Conservation (phyloP, 176 grass and related monocot genomes). For the Eremochloa ophiuroides region DNA sequence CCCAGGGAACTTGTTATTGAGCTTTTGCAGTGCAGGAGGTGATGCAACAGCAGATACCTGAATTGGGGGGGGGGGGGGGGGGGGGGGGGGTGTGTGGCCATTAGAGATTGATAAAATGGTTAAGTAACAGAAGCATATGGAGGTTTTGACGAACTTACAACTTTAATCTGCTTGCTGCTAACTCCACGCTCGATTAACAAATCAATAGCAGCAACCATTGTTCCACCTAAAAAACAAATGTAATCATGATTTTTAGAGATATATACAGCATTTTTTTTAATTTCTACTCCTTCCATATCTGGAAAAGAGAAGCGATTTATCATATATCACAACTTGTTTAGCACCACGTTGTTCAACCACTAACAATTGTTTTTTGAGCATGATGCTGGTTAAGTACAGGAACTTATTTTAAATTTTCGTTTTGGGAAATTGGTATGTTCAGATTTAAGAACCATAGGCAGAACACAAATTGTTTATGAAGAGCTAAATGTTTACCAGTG, state of each 20-base stretch:
- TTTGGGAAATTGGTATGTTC: background rate
- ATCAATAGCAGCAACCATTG: slow-evolving; percentile 84
- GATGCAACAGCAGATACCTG: slow-evolving; percentile 94
- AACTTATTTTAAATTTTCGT: background rate
- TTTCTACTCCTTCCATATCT: background rate
- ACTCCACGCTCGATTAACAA: slow-evolving; percentile 84
- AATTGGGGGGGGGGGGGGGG: background rate
- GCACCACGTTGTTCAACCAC: background rate
- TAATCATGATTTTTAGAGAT: background rate
- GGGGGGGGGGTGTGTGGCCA: too few species aligned
- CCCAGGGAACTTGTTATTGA: slow-evolving; percentile 85
- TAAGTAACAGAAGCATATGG: background rate
- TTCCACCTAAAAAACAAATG: slow-evolving; percentile 74
- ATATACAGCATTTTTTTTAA: slow-evolving; percentile 4
- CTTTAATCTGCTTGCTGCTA: slow-evolving; percentile 83
- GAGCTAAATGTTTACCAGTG: slow-evolving; percentile 52
- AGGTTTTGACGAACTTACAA: slow-evolving; percentile 51
- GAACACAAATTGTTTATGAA: slow-evolving; percentile 9
- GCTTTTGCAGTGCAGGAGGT: slow-evolving; percentile 86
- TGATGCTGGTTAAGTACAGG: slow-evolving; percentile 1
- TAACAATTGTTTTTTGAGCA: slow-evolving; percentile 8
- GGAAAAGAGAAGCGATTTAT: background rate
- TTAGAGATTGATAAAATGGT: slow-evolving; percentile 1
- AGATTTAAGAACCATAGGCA: slow-evolving; percentile 8
- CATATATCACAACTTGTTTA: slow-evolving; percentile 1